A percentile compares a stretch with the other conserved stretches of the same genome.
Evolutionary conservation across 345 rosid species (phyloP).

Genomic region (Noccaea caerulescens): DNA sequence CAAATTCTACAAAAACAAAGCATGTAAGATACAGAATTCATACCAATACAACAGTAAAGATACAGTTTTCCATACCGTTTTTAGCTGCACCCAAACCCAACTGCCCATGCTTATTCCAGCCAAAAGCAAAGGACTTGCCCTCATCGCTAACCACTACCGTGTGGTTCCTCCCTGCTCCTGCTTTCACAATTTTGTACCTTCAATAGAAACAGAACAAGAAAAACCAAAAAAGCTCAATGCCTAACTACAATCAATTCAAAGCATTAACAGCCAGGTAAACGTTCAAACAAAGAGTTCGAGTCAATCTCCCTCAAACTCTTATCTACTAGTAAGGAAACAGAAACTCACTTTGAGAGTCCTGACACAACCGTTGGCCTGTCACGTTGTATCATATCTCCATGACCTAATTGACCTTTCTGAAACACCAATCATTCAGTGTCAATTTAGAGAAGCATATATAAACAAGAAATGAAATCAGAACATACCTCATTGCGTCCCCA

Average conservation of each 20-base stretch:
- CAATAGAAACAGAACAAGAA: constrained; percentile 19
- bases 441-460: not conserved
- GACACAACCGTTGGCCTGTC: constrained; percentile 93
- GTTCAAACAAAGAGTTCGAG: not conserved
- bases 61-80: constrained; percentile 58
- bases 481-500: constrained; percentile 98
- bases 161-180: constrained; percentile 81
- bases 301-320: not conserved
- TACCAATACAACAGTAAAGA: constrained; percentile 2
- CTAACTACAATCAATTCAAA: not conserved
- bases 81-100: constrained; percentile 78
- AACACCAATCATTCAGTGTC: constrained; percentile 27
- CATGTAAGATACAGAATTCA: constrained; percentile 10
- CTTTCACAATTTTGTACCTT: constrained; percentile 78
- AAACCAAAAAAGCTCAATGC: constrained; percentile 18
- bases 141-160: constrained; percentile 81
- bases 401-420: constrained; percentile 97
- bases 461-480: constrained; percentile 13
- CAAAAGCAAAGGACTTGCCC: constrained; percentile 83
- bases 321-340: not conserved
- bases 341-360: constrained; percentile 79
- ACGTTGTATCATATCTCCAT: constrained; percentile 89
- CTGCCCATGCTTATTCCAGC: constrained; percentile 98
- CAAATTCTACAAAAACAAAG: constrained; percentile 60
- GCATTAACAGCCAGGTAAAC: not conserved